These are phyloP conservation scores for Aspergillus hancockii DNA, from an alignment of 495 filamentous ascomycete genomes.

Conservation along the genomic window DNA sequence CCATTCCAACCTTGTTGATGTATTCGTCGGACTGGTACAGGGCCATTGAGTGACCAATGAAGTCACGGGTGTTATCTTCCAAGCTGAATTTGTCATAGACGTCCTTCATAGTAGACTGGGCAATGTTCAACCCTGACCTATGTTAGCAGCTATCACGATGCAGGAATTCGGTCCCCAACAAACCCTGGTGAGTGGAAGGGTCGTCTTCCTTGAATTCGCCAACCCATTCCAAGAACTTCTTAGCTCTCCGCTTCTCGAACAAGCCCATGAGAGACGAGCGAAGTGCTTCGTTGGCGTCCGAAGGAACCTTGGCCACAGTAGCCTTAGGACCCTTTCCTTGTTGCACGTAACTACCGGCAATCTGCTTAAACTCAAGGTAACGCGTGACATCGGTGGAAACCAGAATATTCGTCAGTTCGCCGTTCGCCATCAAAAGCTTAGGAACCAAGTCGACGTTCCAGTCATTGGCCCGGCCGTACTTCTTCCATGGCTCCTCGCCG, in stretches of 20 bases:
- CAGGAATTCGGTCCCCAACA: conserved; percentile 25
- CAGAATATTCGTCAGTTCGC: conserved; percentile 96
- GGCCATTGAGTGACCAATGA: conserved; percentile 98
- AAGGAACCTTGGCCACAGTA: conserved; percentile 94
- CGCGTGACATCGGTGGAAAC: conserved; percentile 95
- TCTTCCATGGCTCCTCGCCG: conserved; percentile 94
- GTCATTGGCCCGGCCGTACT: conserved; percentile 94
- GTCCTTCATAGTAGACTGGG: conserved; percentile 84
- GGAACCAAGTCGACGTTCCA: conserved; percentile 99
- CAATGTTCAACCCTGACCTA: conserved; percentile 75
- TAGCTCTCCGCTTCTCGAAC: conserved; percentile 96
- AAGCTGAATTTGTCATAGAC: conserved; percentile 97
- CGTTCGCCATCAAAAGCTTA: conserved; percentile 97
- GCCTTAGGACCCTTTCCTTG: conserved; percentile 77
- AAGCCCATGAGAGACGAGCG: conserved; percentile 93
- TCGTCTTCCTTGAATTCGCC: conserved; percentile 86
- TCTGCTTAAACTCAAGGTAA: conserved; percentile 98
- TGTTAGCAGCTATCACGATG: conserved; percentile 21
- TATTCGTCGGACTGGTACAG: conserved; percentile 89
- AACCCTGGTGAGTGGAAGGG: conserved; percentile 83
- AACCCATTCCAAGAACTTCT: conserved; percentile 97
- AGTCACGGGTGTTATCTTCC: conserved; percentile 89
- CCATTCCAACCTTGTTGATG: conserved; percentile 67
- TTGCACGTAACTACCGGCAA: conserved; percentile 96
- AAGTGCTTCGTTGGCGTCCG: conserved; percentile 87